A percentile compares a stretch with the other conserved stretches of the same genome.
These are phyloP conservation scores for Alternaria panax DNA, from an alignment of 2,329 filamentous ascomycete genomes.

Conservation along the genomic window DNA sequence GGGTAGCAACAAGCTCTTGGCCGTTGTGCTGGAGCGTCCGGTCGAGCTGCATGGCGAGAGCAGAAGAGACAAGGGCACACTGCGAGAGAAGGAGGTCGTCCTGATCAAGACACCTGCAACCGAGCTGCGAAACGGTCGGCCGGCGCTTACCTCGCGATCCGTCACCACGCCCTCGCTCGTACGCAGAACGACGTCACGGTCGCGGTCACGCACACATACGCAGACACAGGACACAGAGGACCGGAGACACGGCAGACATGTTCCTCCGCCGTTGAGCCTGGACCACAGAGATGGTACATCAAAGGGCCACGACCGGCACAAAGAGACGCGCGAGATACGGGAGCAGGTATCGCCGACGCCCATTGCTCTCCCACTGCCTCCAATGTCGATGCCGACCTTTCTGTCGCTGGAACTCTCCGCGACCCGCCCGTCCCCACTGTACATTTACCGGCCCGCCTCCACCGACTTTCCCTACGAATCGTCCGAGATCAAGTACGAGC, in stretches of 20 bases:
- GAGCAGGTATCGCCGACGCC: conserved; percentile 53
- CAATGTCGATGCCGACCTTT: conserved; percentile 69
- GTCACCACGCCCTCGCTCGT: conserved; percentile 49
- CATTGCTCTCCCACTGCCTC: conserved; percentile 64
- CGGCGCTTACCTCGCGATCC: conserved; percentile 43
- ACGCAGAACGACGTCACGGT: conserved; percentile 47
- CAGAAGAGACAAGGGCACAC: conserved; percentile 3
- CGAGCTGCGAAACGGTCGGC: conserved; percentile 40
- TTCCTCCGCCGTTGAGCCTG: conserved; percentile 45
- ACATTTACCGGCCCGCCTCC: conserved; percentile 66
- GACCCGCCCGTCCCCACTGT: conserved; percentile 66
- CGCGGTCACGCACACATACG: conserved; percentile 26
- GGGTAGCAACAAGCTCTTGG: conserved; percentile 30
- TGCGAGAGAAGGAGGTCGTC: conserved; percentile 39
- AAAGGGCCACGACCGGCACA: conserved; percentile 44
- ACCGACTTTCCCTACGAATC: conserved; percentile 84
- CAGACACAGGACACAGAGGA: conserved; percentile 34
- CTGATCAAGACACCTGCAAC: conserved; percentile 38
- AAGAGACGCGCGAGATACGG: conserved; percentile 25
- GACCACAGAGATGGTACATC: conserved; percentile 39
- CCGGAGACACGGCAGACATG: conserved; percentile 24
- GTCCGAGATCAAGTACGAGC: conserved; percentile 88
- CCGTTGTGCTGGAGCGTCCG: conserved; percentile 31
- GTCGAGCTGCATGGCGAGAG: conserved; percentile 20
- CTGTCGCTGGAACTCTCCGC: conserved; percentile 71